Evolutionary conservation across 176 grass and related monocot species (phyloP), one percentile per base, ranked within the genome.

Genomic region (Avena atlantica): DNA sequence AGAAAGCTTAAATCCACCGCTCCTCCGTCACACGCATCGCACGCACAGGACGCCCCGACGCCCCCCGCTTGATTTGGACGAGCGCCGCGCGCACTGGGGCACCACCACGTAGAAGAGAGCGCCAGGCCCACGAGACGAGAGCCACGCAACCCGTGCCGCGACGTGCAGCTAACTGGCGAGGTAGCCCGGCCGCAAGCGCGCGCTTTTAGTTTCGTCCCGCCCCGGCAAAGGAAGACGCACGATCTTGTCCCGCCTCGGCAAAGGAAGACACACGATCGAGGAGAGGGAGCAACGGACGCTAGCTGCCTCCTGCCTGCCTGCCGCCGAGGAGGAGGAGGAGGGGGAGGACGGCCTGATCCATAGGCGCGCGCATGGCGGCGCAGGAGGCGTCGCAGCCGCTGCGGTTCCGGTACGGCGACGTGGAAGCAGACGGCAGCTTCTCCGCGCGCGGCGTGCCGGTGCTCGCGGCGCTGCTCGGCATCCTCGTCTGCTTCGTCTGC

Each of bases 361-460:
- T 13, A 31, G 63, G 25, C 12, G 63, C 12, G 63, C 14, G 47
- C 12, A 92, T 92, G 90, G 91, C 91, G 12, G 84, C 80, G 24
- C 84, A 92, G 87, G 91, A 89, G 55, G 67, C 58, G 79, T 53
- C 81, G 23, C 21, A 78, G 71, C 36, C 73, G 36, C 42, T 84
- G n/a, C 84, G 80, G 58, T 89, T 84, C 84, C 75, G 60, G 24
- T 87, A 87, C 81, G 81, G 85, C 57, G 48, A 80, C 58, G 37
- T 84, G 24, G 89, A 91, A 65, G 31, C 31, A 34, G 87, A 92
- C 74, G 75, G 81, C 74, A 92, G 84, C 79, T 89, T 92, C 67
- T 13, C 10, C 5, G 56, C 84, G 66, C 87, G 68, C 58, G 52
- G 73, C 13, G 74, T 81, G 34, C 80, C 79, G 55, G 74, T 89